phyloP scores from a whole-genome alignment of 2,329 filamentous ascomycete genomes.

The Didymella pomorum region DNA sequence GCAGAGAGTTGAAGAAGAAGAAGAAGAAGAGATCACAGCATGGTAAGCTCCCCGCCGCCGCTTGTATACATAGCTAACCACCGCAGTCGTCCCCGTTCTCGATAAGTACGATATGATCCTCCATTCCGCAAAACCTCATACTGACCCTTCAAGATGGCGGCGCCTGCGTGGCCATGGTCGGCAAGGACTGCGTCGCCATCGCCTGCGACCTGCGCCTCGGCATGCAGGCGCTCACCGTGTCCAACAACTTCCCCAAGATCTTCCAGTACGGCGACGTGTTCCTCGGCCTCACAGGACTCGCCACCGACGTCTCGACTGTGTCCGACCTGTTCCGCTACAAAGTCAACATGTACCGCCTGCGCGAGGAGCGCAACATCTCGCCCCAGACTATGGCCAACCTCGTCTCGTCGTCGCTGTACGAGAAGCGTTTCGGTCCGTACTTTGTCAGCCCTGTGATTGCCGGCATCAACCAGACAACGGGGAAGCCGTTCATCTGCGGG shows the following conservation, averaged over 20 bases:
- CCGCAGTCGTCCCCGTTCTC: slow-evolving; percentile 86
- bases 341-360: slow-evolving; percentile 99
- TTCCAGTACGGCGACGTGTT: slow-evolving; percentile 97
- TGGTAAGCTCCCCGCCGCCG: slow-evolving; percentile 47
- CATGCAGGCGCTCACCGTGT: slow-evolving; percentile 94
- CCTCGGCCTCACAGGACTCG: slow-evolving; percentile 93
- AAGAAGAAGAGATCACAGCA: slow-evolving; percentile 34
- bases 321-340: slow-evolving; percentile 99
- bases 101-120: slow-evolving; percentile 81
- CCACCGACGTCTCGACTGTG: slow-evolving; percentile 94
- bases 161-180: slow-evolving; percentile 97
- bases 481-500: slow-evolving; percentile 96
- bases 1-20: slow-evolving; percentile 5
- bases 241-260: slow-evolving; percentile 99
- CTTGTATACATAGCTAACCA: slow-evolving; percentile 41
- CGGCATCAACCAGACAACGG: slow-evolving; percentile 91
- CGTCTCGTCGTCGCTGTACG: slow-evolving; percentile 84
- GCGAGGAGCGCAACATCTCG: slow-evolving; percentile 95
- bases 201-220: slow-evolving; percentile 98
- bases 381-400: slow-evolving; percentile 97
- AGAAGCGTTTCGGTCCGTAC: slow-evolving; percentile 94
- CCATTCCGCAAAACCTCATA: slow-evolving; percentile 7
- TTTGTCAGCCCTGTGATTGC: slow-evolving; percentile 96
- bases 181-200: slow-evolving; percentile 99
- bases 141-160: slow-evolving; percentile 72